Conservation (phyloP, 176 grass and related monocot species). For the Dactylis glomerata region DNA sequence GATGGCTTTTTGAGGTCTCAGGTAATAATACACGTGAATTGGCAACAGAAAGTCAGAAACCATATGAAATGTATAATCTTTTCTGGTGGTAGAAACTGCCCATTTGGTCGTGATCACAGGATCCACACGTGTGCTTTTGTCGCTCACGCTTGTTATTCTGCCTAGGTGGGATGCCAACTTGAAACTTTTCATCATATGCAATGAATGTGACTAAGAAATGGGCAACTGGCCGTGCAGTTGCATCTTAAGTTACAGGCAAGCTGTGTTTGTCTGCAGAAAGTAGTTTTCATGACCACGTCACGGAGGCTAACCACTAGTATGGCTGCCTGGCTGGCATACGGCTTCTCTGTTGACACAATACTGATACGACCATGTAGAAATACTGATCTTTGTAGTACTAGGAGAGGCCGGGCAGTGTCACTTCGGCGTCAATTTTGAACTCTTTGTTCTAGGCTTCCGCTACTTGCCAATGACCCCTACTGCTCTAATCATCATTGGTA, state of each 20-base stretch:
- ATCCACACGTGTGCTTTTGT: neutral
- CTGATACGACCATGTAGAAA: too few relatives aligned
- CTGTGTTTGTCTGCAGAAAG: neutral
- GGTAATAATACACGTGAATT: constrained; percentile 29
- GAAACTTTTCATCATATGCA: neutral
- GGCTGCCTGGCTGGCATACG: neutral
- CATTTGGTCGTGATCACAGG: neutral
- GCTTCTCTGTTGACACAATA: neutral
- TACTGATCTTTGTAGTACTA: neutral
- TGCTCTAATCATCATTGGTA: neutral
- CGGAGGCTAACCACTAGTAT: neutral
- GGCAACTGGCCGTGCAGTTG: neutral
- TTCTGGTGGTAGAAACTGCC: neutral
- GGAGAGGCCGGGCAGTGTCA: neutral
- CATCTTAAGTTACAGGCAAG: neutral
- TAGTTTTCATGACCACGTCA: neutral
- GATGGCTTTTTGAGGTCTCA: constrained; percentile 15
- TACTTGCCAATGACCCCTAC: neutral
- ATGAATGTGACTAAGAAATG: neutral
- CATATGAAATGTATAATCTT: neutral
- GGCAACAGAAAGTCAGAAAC: constrained; percentile 1
- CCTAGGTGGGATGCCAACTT: neutral
- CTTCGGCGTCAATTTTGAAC: neutral
- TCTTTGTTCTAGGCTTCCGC: neutral
- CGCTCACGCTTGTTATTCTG: neutral